phyloP scores from a whole-genome alignment of 805 yeast species.

The Myxozyma monticola region DNA sequence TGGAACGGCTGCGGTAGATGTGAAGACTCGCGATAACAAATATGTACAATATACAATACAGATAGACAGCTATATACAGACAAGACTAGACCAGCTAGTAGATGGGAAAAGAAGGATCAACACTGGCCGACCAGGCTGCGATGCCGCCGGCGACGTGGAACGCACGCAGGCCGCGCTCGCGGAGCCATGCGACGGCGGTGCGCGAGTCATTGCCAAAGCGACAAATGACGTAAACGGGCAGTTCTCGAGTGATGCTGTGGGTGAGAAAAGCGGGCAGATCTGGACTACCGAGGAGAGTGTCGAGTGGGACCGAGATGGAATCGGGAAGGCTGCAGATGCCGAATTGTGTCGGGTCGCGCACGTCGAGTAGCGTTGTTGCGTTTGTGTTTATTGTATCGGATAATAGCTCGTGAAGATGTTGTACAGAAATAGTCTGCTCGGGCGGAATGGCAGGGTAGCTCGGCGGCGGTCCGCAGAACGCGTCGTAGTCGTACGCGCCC shows the following conservation, averaged over 20 bases:
- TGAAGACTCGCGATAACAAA: too few relatives aligned
- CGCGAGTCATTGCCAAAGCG: slow-evolving; percentile 91
- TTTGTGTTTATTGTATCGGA: not conserved
- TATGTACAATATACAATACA: not conserved
- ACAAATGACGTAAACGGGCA: slow-evolving; percentile 64
- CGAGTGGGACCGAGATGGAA: slow-evolving; percentile 64
- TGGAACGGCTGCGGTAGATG: too few relatives aligned
- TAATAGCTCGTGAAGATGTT: slow-evolving; percentile 37
- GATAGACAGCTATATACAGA: not conserved
- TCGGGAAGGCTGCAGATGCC: slow-evolving; percentile 60
- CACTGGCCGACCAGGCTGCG: slow-evolving; percentile 58
- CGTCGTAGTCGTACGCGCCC: slow-evolving; percentile 59
- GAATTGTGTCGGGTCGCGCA: slow-evolving; percentile 77
- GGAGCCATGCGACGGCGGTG: slow-evolving; percentile 60
- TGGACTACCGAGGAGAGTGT: slow-evolving; percentile 21
- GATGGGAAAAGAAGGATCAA: slow-evolving; percentile 63
- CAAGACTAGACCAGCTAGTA: slow-evolving; percentile 45
- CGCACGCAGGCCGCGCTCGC: slow-evolving; percentile 53
- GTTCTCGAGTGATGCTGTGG: slow-evolving; percentile 26
- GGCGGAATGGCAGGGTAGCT: slow-evolving; percentile 47
- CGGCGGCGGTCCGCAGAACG: slow-evolving; percentile 70
- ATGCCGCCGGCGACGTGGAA: slow-evolving; percentile 80
- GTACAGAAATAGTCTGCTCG: slow-evolving; percentile 50
- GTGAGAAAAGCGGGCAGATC: not conserved
- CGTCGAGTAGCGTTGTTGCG: slow-evolving; percentile 59